Evolutionary conservation across 495 filamentous ascomycete species (phyloP), one percentile per base, ranked within the genome.

Genomic region (Aspergillus conjunctus): DNA sequence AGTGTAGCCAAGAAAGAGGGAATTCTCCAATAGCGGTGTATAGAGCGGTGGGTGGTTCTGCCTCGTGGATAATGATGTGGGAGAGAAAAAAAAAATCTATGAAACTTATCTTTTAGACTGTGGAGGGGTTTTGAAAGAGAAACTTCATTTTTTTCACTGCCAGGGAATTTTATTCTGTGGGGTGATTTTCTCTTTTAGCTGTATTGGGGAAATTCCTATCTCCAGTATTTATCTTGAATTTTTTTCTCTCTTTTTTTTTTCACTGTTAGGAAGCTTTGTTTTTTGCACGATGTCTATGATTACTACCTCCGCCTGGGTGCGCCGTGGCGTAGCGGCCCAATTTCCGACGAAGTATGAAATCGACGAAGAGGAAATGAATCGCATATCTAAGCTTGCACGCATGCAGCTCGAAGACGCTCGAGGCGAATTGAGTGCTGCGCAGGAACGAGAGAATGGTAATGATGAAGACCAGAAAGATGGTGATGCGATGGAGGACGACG

Each of bases 381-480:
- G 94, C 64, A 98, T 99, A 75, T 89, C 92, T 21, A 83, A 85
- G 69, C 83, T 98, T 63, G 94, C 95, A 37, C 88, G 91, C 69
- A 80, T 96, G 65, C 88, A 97, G 74, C 83, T 99, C 41, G 92
- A 97, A 66, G 94, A 97, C 73, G 94, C 94, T 7, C 84, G 90
- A 67, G 91, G 91, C 4, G 92, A 92, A 67, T 75, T 99, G 62
- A 85, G 86, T 65, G 85, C 90, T 60, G 91, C 90, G 26, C 75
- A 73, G 45, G 71, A 69, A 10, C 70, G 71, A 26, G 68, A 72
- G 52, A 75, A 75, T 56, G 73, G 73, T 34, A 74, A 65, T 20
- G 64, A 66, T 18, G 68, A 73, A 2, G 66, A 66, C 18, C 65
- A 68, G 22, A 73, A 74, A 53, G 72, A 74, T 10, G 63, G 65